These are phyloP conservation scores for Botrytis tulipae DNA, from an alignment of 2,329 filamentous ascomycete genomes.

Conservation along the genomic window DNA sequence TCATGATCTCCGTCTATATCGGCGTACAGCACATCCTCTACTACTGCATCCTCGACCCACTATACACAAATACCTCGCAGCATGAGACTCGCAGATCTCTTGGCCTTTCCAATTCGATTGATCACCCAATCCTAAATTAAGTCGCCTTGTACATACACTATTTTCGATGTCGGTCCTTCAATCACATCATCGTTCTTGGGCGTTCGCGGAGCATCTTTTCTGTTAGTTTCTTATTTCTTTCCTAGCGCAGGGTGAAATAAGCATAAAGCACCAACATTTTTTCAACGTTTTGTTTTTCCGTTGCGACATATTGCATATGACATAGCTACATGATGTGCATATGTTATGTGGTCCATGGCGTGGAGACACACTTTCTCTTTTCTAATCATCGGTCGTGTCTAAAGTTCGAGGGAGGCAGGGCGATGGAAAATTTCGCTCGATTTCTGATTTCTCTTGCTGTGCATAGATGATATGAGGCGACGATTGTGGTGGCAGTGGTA, in stretches of 20 bases:
- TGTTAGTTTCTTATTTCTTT: constrained; percentile 19
- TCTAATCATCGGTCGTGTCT: background rate
- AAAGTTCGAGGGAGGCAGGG: background rate
- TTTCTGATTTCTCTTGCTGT: constrained; percentile 12
- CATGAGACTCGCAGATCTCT: background rate
- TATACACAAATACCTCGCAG: background rate
- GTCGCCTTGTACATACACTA: constrained; percentile 17
- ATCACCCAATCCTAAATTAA: background rate
- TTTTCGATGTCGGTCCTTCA: background rate
- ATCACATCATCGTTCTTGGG: constrained; percentile 5
- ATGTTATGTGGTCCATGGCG: background rate
- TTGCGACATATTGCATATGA: constrained; percentile 12
- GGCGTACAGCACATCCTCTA: background rate
- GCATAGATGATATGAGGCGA: background rate
- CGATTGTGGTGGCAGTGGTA: background rate
- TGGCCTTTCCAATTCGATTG: background rate
- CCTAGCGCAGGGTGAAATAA: constrained; percentile 23
- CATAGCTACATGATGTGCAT: constrained; percentile 8
- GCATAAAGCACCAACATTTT: constrained; percentile 8
- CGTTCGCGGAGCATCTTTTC: constrained; percentile 12
- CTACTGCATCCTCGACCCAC: background rate
- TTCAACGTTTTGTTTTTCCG: constrained; percentile 1
- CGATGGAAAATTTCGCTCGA: background rate
- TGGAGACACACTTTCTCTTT: background rate
- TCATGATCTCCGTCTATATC: background rate